Evolutionary conservation across 441 rosid species (phyloP), one percentile per base, ranked within the genome.

Genomic region (Theobroma grandiflorum): DNA sequence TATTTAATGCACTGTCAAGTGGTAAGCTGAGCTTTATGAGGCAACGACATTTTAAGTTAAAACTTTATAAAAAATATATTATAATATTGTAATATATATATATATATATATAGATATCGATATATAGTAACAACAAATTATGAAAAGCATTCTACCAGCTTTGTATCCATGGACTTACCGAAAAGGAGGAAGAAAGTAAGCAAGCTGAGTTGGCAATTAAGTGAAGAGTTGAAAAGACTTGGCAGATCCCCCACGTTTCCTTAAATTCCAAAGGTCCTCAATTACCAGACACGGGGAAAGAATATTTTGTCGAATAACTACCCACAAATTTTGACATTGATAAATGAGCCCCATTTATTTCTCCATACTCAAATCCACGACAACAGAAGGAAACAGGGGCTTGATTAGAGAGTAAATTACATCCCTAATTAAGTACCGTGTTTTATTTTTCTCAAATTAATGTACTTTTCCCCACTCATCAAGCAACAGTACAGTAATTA

Each of bases 241-340:
- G 57, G 15, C 33, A 33, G 22, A 72, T 50, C n/a, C 12, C 77
- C 12, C 77, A 22, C 65, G 38, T 38, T 66, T 65, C 68, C 72
- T 82, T 82, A 61, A 59, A 72, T 75, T 80, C 68, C 58, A 72
- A 75, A 70, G 42, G 68, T 68, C 68, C 69, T 76, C 77, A 70
- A 75, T 77, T 79, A 45, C 55, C 65, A 71, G 69, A 75, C 62
- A 77, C 18, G 18, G 45, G 18, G 31, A 63, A 79, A 35, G 53
- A 2, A 42, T 72, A 22, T n/a, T 64, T 16, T 50, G 43, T 71
- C 45, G 42, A 15, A 33, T 50, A 71, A 18, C 63, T 37, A 40
- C 76, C 76, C 43, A 18, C 76, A 53, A 52, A 4, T 72, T 72
- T 52, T 53, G 35, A 72, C 64, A 72, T 53, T 72, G 43, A 72